Evolutionary conservation across 2,329 filamentous ascomycete species (phyloP).

Genomic region (Akanthomyces lecanii): DNA sequence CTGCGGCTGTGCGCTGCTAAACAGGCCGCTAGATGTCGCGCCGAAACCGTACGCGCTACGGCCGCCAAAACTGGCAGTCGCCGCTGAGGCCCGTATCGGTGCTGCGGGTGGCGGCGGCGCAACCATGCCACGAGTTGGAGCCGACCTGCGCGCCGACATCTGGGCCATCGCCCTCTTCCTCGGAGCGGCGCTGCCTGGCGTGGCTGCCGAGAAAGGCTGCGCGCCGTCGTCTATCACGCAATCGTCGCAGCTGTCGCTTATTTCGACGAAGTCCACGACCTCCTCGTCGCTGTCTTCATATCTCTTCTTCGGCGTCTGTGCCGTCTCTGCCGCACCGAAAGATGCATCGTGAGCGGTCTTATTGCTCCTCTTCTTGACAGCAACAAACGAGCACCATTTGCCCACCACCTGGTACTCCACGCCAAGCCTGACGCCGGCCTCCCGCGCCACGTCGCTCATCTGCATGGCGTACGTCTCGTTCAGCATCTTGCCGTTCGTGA

Average conservation of each 20-base stretch:
- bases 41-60: background rate
- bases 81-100: background rate
- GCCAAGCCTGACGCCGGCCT: constrained; percentile 63
- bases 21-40: background rate
- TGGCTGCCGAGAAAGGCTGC: background rate
- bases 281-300: background rate
- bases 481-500: constrained; percentile 38
- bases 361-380: constrained; percentile 35
- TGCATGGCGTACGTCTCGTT: constrained; percentile 44
- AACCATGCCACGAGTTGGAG: too few species aligned
- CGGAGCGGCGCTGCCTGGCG: background rate
- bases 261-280: background rate
- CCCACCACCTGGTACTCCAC: constrained; percentile 62
- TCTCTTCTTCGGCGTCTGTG: background rate
- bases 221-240: background rate
- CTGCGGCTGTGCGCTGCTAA: background rate
- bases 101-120: background rate
- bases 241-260: background rate
- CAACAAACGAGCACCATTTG: constrained; percentile 71
- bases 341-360: background rate
- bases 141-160: background rate
- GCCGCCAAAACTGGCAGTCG: background rate
- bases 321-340: background rate
- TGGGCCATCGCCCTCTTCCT: background rate
- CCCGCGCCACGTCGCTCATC: constrained; percentile 58